phyloP scores from a whole-genome alignment of 345 rosid genomes.

The Syzygium oleosum region DNA sequence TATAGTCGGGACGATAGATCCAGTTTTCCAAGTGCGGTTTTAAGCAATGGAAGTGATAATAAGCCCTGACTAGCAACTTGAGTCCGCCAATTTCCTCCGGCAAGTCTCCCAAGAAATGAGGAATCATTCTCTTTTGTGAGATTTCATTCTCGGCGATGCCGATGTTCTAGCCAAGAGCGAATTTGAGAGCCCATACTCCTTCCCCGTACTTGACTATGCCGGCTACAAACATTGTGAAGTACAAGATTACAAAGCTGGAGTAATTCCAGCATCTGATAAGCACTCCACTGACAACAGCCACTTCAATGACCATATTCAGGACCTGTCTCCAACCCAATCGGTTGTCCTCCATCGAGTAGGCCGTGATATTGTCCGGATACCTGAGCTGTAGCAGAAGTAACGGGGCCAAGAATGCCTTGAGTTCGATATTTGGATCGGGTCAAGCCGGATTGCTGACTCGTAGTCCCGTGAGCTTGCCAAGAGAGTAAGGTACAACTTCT shows the following conservation, averaged over 20 bases:
- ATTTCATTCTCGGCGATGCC: background rate
- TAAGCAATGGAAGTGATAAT: background rate
- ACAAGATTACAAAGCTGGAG: background rate
- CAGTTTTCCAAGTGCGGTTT: background rate
- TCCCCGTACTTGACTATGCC: slow-evolving; percentile 4
- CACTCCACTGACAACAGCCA: background rate
- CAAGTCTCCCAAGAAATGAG: background rate
- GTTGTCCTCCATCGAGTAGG: slow-evolving; percentile 2
- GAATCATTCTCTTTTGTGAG: background rate
- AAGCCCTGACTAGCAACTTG: background rate
- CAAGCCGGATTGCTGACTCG: background rate
- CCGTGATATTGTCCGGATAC: background rate
- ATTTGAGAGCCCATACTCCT: background rate
- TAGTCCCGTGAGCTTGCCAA: background rate
- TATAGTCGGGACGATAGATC: background rate
- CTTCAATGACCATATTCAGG: background rate
- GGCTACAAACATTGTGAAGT: background rate
- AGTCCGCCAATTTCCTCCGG: background rate
- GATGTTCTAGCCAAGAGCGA: slow-evolving; percentile 2
- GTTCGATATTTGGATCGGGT: background rate
- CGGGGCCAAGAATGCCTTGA: background rate
- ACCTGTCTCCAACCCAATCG: slow-evolving; percentile 6
- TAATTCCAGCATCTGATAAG: background rate
- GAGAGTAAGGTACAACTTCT: background rate
- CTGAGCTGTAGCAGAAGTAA: slow-evolving; percentile 5